phyloP scores from a whole-genome alignment of 768 basidiomycete species.

The Amanita phalloides region DNA sequence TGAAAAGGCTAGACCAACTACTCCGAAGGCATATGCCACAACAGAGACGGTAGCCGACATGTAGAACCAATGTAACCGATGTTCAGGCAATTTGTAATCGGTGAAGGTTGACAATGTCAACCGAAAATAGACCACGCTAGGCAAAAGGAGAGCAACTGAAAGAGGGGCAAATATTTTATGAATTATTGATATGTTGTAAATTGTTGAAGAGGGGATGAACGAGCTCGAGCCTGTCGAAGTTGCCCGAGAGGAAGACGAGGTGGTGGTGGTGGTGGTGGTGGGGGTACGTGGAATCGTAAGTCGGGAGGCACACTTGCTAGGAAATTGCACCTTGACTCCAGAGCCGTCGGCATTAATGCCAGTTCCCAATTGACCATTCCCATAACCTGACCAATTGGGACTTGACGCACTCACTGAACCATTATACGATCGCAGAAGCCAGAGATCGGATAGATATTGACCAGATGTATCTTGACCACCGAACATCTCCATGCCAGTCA shows the following conservation, averaged over 20 bases:
- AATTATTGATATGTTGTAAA: conserved; percentile 24
- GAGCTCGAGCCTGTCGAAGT: conserved; percentile 11
- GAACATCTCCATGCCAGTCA: conserved; percentile 36
- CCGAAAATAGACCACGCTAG: conserved; percentile 25
- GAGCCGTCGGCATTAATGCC: conserved; percentile 57
- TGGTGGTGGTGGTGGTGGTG: conserved; percentile 10
- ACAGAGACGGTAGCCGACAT: conserved; percentile 28
- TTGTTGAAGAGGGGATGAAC: background rate
- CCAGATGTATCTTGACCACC: conserved; percentile 64
- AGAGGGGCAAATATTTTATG: conserved; percentile 37
- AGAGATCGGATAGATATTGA: conserved; percentile 61
- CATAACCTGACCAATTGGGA: conserved; percentile 52
- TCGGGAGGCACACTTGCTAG: conserved; percentile 47
- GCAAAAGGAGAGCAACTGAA: conserved; percentile 29
- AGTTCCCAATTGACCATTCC: conserved; percentile 48
- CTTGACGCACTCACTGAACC: conserved; percentile 46
- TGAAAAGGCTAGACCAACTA: conserved; percentile 50
- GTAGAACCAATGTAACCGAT: conserved; percentile 20
- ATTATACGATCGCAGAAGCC: conserved; percentile 68
- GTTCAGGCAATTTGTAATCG: conserved; percentile 10
- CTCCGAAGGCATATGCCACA: conserved; percentile 41
- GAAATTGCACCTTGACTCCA: conserved; percentile 52
- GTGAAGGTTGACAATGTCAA: conserved; percentile 9
- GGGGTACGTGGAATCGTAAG: conserved; percentile 14
- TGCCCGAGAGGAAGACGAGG: conserved; percentile 8